Conservation (phyloP, 129 eudicot species). For the Helianthus annuus region DNA sequence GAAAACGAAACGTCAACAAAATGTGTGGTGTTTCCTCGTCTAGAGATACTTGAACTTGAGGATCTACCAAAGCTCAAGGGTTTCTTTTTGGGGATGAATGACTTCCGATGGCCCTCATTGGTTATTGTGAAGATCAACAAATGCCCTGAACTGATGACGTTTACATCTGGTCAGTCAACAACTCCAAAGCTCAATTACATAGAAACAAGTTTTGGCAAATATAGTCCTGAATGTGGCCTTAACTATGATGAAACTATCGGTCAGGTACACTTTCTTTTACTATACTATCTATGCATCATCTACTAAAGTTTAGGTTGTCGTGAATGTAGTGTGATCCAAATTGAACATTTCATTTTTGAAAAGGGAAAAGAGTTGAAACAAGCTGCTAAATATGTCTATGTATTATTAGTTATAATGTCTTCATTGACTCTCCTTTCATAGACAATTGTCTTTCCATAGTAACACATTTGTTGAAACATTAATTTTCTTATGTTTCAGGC, state of each 20-base stretch:
- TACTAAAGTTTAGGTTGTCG: too few species aligned
- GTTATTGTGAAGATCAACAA: neutral
- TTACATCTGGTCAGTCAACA: neutral
- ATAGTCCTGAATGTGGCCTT: slow-evolving; percentile 1
- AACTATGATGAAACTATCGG: neutral
- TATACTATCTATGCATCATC: neutral
- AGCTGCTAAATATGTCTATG: neutral
- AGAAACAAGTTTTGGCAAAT: neutral
- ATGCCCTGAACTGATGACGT: slow-evolving; percentile 1
- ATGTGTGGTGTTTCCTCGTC: neutral
- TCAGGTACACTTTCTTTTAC: neutral
- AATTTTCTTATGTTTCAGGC: too few species aligned
- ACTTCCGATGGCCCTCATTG: neutral
- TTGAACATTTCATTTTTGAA: neutral
- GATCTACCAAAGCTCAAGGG: slow-evolving; percentile 9
- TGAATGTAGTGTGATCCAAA: too few species aligned
- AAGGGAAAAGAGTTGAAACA: neutral
- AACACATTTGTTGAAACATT: too few species aligned
- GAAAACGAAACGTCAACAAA: neutral
- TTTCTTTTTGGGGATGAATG: slow-evolving; percentile 6
- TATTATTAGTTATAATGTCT: too few species aligned
- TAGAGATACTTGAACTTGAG: neutral
- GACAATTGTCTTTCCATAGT: too few species aligned
- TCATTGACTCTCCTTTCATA: too few species aligned
- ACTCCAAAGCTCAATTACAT: slow-evolving; percentile 12